Conservation (phyloP, 176 grass and related monocot genomes). For the Dactylis glomerata region DNA sequence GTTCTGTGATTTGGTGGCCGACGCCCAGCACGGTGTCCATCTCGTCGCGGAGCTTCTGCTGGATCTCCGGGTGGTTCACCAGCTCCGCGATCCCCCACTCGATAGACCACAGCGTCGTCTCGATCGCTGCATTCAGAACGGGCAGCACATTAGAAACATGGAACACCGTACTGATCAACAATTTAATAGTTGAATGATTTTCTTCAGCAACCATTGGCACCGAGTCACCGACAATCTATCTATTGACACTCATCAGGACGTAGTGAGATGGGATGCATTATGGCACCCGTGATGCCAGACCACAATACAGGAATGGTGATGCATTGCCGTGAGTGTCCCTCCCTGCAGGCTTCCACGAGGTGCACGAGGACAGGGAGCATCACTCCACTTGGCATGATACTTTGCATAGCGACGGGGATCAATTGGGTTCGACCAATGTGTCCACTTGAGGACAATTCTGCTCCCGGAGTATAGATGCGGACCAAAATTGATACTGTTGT, state of each 20-base stretch:
- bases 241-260: background rate
- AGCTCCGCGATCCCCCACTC: conserved; percentile 98
- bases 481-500: background rate
- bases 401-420: background rate
- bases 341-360: background rate
- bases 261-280: background rate
- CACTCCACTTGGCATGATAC: background rate
- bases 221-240: background rate
- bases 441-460: background rate
- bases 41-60: conserved; percentile 60
- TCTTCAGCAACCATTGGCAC: background rate
- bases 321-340: background rate
- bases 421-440: background rate
- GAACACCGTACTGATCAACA: background rate
- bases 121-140: conserved; percentile 57
- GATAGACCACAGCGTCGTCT: conserved; percentile 99
- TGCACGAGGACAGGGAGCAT: background rate
- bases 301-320: background rate
- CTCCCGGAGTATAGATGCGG: too few relatives aligned
- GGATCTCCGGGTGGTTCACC: conserved; percentile 86
- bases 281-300: background rate
- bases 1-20: conserved; percentile 56
- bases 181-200: background rate
- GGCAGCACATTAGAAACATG: background rate
- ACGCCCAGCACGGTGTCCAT: conserved; percentile 53